Evolutionary conservation across 202 grass and related monocot species (phyloP).

Genomic region (Setaria italica): DNA sequence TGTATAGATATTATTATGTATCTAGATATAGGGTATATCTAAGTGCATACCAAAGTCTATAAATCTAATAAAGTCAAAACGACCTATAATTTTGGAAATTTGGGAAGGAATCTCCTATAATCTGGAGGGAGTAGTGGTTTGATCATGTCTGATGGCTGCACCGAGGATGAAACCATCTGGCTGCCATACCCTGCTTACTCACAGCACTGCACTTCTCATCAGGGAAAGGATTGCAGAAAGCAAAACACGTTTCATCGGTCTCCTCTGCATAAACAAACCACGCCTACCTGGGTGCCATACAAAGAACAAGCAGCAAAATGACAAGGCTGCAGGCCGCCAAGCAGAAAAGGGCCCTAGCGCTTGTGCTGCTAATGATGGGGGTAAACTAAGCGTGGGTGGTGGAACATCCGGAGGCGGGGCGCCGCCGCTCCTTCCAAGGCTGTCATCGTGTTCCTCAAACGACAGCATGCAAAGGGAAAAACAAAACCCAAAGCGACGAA

Average conservation of each 20-base stretch:
- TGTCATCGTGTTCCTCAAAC: constrained; percentile 52
- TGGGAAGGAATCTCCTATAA: too few relatives aligned
- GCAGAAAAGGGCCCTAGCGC: not conserved
- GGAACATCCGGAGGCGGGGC: constrained; percentile 37
- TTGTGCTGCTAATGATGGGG: constrained; percentile 51
- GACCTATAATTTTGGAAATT: too few relatives aligned
- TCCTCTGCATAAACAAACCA: not conserved
- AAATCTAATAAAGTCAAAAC: too few relatives aligned
- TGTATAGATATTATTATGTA: too few relatives aligned
- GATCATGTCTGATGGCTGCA: not conserved
- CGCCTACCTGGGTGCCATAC: not conserved
- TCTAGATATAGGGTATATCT: too few relatives aligned
- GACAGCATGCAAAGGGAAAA: not conserved
- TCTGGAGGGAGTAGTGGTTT: not conserved
- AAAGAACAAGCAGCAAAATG: constrained; percentile 35
- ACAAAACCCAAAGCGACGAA: constrained; percentile 17
- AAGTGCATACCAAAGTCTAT: too few relatives aligned
- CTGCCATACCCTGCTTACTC: not conserved
- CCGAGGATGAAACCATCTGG: not conserved
- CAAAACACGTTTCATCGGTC: not conserved
- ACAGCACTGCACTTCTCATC: not conserved
- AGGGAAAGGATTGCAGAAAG: constrained; percentile 28
- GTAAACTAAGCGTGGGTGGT: constrained; percentile 57
- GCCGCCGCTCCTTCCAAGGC: constrained; percentile 44
- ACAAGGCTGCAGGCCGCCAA: constrained; percentile 40